Conservation (phyloP, 2,329 filamentous ascomycete genomes). For the Fusarium transvaalense region DNA sequence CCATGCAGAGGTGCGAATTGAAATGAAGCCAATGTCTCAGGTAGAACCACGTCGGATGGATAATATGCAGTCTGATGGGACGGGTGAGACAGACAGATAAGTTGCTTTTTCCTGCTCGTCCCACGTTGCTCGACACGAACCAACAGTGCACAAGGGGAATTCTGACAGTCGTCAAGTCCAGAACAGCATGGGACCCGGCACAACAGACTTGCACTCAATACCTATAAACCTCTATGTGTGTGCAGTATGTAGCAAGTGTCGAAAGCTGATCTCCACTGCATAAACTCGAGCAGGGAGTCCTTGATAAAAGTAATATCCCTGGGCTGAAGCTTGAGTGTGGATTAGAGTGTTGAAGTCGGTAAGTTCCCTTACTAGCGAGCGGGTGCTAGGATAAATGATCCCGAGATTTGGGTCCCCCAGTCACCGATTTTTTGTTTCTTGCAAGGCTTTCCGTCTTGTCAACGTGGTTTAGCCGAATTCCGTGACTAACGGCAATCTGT, state of each 20-base stretch:
- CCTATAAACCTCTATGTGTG: not conserved
- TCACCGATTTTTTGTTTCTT: conserved; percentile 12
- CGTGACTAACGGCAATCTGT: conserved; percentile 10
- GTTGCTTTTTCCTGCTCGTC: conserved; percentile 16
- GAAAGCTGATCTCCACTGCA: conserved; percentile 27
- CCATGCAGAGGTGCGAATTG: conserved; percentile 7
- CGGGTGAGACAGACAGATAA: conserved; percentile 36
- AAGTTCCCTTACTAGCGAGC: conserved; percentile 25
- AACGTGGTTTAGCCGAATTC: not conserved
- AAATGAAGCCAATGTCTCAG: conserved; percentile 27
- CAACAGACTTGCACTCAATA: conserved; percentile 4
- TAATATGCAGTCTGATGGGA: conserved; percentile 3
- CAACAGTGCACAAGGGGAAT: conserved; percentile 5
- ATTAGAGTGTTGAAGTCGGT: conserved; percentile 21
- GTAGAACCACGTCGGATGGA: conserved; percentile 5
- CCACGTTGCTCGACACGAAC: conserved; percentile 15
- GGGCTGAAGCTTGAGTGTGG: conserved; percentile 47
- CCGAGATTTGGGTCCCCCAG: conserved; percentile 38
- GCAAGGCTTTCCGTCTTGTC: conserved; percentile 22
- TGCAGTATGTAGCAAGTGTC: not conserved
- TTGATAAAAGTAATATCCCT: conserved; percentile 42
- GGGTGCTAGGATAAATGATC: conserved; percentile 32
- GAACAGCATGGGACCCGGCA: not conserved
- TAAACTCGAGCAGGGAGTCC: conserved; percentile 33
- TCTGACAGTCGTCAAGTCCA: not conserved